Evolutionary conservation across 257 asterid genomes (phyloP).

Genomic region (Leptodermis oblonga): DNA sequence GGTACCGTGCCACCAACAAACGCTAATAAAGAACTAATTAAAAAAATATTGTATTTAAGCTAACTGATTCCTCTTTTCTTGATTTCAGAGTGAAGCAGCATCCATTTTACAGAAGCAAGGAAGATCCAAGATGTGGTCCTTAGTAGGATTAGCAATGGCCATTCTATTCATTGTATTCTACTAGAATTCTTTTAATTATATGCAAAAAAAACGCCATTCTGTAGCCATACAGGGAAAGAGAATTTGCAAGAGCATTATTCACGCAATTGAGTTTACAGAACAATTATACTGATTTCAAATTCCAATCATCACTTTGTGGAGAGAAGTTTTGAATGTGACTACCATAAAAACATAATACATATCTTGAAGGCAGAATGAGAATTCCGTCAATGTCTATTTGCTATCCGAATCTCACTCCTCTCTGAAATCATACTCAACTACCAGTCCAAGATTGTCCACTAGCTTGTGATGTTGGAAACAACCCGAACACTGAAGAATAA

Average conservation of each 20-base stretch:
- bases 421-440: slow-evolving; percentile 66
- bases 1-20: slow-evolving; percentile 37
- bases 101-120: slow-evolving; percentile 48
- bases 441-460: slow-evolving; percentile 92
- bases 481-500: slow-evolving; percentile 68
- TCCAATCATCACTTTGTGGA: neutral
- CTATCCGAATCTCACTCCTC: slow-evolving; percentile 49
- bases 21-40: neutral
- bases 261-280: neutral
- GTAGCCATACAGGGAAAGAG: slow-evolving; percentile 22
- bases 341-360: neutral
- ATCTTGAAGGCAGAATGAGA: neutral
- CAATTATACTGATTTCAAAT: slow-evolving; percentile 3
- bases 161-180: slow-evolving; percentile 41
- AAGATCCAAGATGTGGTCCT: slow-evolving; percentile 40
- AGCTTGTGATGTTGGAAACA: slow-evolving; percentile 84
- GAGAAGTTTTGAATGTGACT: neutral
- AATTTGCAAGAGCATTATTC: slow-evolving; percentile 10
- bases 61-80: slow-evolving; percentile 19
- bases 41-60: neutral
- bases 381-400: slow-evolving; percentile 36
- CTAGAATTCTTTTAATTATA: slow-evolving; percentile 32
- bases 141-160: slow-evolving; percentile 44
- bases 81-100: slow-evolving; percentile 58
- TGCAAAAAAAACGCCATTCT: slow-evolving; percentile 21